Evolutionary conservation across 2,329 filamentous ascomycete genomes (phyloP), one percentile per base, ranked within the genome.

Genomic region (Anisogramma anomala): DNA sequence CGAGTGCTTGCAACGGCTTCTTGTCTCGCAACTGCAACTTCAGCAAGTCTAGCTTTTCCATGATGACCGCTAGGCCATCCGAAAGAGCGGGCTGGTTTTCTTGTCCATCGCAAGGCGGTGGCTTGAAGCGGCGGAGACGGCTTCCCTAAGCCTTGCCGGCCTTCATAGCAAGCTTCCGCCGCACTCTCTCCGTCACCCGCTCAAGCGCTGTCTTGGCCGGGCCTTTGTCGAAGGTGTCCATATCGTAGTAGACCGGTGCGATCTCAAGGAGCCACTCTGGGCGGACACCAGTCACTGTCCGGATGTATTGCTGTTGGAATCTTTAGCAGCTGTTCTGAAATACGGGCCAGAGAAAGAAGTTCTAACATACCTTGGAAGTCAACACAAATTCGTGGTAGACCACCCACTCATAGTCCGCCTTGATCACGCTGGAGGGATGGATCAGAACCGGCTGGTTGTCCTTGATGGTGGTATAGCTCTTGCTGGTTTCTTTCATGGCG

Each of bases 381-480:
- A 98, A 75, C 10, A 98, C 91, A 56, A 96, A 98, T 58, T 98
- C 93, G 55, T 96, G 94, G 65, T 98, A 98, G 19, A 98, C 68
- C 19, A 98, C 85, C 91, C 91, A 98, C 52, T 98, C 91, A 52
- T 81, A 85, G 45, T 95, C 88, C 44, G 86, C 80, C 37, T 79
- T 76, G 17, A 98, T 71, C 23, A 94, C 88, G 1, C 88, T 95
- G 50, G 84, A 91, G 2, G 91, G 91, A 64, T 98, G 91, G 46
- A 98, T 73, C 53, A 95, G 71, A 33, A 98, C 91, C 34, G 77
- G 82, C 65, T 96, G 89, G 55, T 95, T 84, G 57, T 98, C 93
- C 68, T 96, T 98, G 59, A 98, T 82, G 1, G 91, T 98, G 49
- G 81, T 79, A 65, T 98, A 98, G 31, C 84, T 77, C 71, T 96